Evolutionary conservation across 2,329 filamentous ascomycete species (phyloP).

Genomic region (Neoarthrinium moseri): DNA sequence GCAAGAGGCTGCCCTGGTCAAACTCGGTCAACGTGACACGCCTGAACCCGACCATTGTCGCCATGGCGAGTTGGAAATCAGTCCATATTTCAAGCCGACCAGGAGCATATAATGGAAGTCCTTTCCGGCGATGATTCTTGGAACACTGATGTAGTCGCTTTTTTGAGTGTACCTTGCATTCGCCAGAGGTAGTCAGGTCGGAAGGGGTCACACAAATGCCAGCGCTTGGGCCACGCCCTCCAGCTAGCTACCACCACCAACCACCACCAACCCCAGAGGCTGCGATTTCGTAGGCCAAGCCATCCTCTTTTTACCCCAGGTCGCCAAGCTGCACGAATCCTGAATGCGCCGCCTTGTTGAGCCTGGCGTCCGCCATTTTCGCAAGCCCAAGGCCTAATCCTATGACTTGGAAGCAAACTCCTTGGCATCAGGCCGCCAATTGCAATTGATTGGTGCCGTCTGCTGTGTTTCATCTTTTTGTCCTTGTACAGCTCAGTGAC

Average conservation of each 20-base stretch:
- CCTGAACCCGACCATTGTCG: too few relatives aligned
- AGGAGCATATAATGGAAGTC: too few relatives aligned
- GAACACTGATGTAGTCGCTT: too few relatives aligned
- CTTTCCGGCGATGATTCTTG: too few relatives aligned
- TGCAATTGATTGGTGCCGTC: neutral
- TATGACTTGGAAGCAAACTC: too few relatives aligned
- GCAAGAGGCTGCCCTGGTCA: too few relatives aligned
- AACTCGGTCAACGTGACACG: too few relatives aligned
- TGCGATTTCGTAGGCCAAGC: neutral
- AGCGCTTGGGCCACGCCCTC: neutral
- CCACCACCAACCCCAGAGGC: neutral
- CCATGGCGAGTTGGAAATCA: too few relatives aligned
- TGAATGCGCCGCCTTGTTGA: neutral
- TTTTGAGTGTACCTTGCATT: too few relatives aligned
- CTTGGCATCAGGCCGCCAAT: too few relatives aligned
- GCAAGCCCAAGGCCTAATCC: neutral
- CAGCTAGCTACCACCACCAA: neutral
- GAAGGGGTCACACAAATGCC: neutral
- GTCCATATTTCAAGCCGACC: too few relatives aligned
- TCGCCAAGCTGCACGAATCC: neutral
- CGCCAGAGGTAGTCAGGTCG: too few relatives aligned
- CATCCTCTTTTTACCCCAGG: neutral
- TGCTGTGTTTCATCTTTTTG: neutral
- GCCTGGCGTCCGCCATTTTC: neutral
- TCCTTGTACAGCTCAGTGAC: neutral